Percentiles rank a stretch among this genome's conserved stretches.
Evolutionary conservation across 2,329 filamentous ascomycete genomes (phyloP).

Genomic region (Fusarium sp.): DNA sequence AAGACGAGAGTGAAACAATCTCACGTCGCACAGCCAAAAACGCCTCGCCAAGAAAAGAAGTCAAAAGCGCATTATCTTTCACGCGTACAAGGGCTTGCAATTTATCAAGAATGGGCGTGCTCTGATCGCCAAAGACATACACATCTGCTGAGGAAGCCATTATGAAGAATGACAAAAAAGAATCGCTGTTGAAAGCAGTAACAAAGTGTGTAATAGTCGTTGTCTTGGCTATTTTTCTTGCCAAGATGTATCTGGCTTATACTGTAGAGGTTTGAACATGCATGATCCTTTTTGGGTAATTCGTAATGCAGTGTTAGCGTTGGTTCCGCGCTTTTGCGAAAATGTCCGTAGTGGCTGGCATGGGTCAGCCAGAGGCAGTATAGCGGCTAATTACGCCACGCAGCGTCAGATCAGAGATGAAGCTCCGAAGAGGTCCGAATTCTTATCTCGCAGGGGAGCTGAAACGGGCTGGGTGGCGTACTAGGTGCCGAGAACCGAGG

Average conservation of each 20-base stretch:
- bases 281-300: neutral
- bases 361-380: neutral
- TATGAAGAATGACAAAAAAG: neutral
- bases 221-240: rapidly evolving
- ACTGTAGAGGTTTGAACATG: rapidly evolving
- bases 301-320: neutral
- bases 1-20: neutral
- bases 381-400: neutral
- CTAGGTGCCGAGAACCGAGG: neutral
- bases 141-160: neutral
- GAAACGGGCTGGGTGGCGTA: neutral
- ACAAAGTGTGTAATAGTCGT: neutral
- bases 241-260: neutral
- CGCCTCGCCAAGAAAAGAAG: neutral
- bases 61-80: neutral
- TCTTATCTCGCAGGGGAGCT: neutral
- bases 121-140: neutral
- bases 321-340: neutral
- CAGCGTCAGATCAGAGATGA: neutral
- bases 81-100: neutral
- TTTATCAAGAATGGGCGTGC: neutral
- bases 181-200: neutral
- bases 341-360: neutral
- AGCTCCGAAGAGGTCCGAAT: neutral
- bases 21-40: neutral